Base-by-base conservation (phyloP, 495 filamentous ascomycete genomes). In the Hypoxylon intermedium region DNA sequence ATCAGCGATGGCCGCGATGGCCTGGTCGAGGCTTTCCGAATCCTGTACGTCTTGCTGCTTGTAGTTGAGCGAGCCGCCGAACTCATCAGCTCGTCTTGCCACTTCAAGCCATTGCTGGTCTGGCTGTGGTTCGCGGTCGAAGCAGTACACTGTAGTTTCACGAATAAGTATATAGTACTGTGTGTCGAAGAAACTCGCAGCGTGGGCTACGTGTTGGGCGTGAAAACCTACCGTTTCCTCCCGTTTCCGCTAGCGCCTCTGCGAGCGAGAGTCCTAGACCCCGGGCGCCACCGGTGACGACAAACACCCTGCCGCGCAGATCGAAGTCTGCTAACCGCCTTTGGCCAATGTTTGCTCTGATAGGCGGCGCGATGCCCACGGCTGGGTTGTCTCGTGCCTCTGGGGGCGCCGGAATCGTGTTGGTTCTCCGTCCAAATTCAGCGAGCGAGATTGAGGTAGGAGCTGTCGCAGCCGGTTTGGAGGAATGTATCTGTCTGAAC, bases 211-310 rank as follows among this genome's bases (percentile, higher is more conserved):
- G n/a, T 41, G 6, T 34, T 19, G 18, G 9, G 15, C 19, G 16
- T 7, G 18, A 11, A 41, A 49, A 47, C 63, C 24, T 76, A 87
- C 85, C 85, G 66, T 82, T 83, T 1, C 83, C 87, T 7, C 87
- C 87, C 11, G 88, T 85, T 64, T 90, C 87, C 40, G 85, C 79
- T n/a, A 90, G 73, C 6, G 85, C 87, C 65, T 89, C 87, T 1
- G 85, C 84, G 71, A 90, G 81, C 3, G 81, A 78, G 5, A 91
- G 73, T 6, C 88, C 87, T 3, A 91, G 71, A 3, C 87, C 85
- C 49, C 80, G 72, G 23, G 79, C 86, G 16, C 85, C 85, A 18
- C 85, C 87, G 0, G 87, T 87, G 30, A 90, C 82, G 37, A 84
- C 70, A 47, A 82, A 83, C 20, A 88, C 83, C 24, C 83, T 78